phyloP scores from a whole-genome alignment of 1,284 basidiomycete species.

The Ustilago trichophora region DNA sequence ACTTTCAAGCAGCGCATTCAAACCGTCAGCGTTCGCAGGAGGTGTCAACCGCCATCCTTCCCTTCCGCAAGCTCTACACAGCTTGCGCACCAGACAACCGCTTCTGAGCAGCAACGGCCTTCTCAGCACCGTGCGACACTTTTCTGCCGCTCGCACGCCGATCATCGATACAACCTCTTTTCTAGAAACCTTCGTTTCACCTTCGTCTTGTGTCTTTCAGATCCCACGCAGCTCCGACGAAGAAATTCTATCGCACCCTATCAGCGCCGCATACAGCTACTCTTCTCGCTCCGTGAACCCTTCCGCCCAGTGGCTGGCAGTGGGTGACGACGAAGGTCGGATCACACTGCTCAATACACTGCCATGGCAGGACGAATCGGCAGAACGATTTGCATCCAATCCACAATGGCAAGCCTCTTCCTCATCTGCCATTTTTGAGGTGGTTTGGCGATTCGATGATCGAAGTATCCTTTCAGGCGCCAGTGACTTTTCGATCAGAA shows the following conservation, averaged over 20 bases:
- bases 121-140: not conserved
- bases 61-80: conserved; percentile 2
- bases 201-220: conserved; percentile 13
- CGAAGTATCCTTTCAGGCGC: conserved; percentile 51
- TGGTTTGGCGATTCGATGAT: conserved; percentile 61
- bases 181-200: conserved; percentile 43
- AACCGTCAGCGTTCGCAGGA: conserved; percentile 9
- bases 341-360: conserved; percentile 59
- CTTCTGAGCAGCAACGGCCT: conserved; percentile 2
- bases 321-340: conserved; percentile 62
- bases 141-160: conserved; percentile 5
- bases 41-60: not conserved
- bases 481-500: conserved; percentile 57
- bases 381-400: conserved; percentile 7
- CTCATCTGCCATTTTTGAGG: conserved; percentile 52
- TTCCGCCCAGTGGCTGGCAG: conserved; percentile 59
- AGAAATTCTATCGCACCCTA: conserved; percentile 40
- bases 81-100: conserved; percentile 13
- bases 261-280: conserved; percentile 55
- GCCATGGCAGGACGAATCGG: conserved; percentile 21
- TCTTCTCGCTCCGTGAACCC: conserved; percentile 42
- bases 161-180: conserved; percentile 23
- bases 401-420: conserved; percentile 35
- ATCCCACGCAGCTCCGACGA: conserved; percentile 16
- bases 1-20: not conserved